These are phyloP conservation scores for Stachybotrys chartarum DNA, from an alignment of 2,329 filamentous ascomycete species.

Conservation along the genomic window DNA sequence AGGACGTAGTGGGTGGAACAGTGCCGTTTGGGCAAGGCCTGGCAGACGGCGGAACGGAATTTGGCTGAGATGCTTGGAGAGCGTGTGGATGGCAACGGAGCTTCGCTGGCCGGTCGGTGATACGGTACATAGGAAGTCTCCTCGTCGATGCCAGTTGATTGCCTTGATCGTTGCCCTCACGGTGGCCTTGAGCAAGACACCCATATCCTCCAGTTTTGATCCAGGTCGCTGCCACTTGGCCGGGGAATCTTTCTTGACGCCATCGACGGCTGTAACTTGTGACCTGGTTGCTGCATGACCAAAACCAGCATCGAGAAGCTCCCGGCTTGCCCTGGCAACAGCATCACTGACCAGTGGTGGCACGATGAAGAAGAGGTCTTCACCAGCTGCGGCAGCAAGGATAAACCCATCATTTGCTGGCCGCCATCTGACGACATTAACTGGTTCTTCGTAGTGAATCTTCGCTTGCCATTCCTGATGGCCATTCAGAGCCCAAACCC, in stretches of 20 bases:
- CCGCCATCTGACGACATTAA: constrained; percentile 85
- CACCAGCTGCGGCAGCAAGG: constrained; percentile 75
- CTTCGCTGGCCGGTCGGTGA: constrained; percentile 71
- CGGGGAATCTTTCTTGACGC: constrained; percentile 63
- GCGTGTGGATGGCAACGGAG: constrained; percentile 87
- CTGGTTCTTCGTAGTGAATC: constrained; percentile 69
- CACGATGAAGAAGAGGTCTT: constrained; percentile 78
- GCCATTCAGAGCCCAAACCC: constrained; percentile 87
- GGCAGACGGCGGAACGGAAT: constrained; percentile 78
- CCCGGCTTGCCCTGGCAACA: constrained; percentile 65
- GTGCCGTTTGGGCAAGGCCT: constrained; percentile 75
- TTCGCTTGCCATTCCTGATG: constrained; percentile 82
- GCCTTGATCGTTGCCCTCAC: constrained; percentile 78
- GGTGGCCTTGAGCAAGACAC: constrained; percentile 68
- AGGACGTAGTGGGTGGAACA: constrained; percentile 89
- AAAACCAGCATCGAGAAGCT: constrained; percentile 81
- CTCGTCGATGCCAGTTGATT: constrained; percentile 87
- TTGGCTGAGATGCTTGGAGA: constrained; percentile 92
- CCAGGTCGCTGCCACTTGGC: constrained; percentile 81
- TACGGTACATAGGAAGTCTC: constrained; percentile 90
- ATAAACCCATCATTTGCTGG: constrained; percentile 75
- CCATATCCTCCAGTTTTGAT: constrained; percentile 63
- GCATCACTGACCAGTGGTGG: constrained; percentile 68
- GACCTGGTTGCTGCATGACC: constrained; percentile 73
- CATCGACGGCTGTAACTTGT: constrained; percentile 43